Base-by-base conservation (phyloP, 2,329 filamentous ascomycete genomes). In the Pseudogymnoascus sp. region DNA sequence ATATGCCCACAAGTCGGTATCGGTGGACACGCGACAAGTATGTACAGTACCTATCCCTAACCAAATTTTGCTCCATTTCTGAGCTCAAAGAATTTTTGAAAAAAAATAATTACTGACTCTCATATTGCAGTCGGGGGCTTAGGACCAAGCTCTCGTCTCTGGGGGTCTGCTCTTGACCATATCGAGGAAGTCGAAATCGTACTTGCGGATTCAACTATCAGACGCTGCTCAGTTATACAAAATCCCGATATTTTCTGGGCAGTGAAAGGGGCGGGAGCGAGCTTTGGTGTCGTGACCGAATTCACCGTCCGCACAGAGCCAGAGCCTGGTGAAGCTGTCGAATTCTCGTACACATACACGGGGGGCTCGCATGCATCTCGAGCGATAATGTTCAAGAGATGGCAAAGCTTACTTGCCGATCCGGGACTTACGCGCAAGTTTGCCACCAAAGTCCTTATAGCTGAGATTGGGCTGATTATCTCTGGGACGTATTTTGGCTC, bases 401-500 rank as follows among this genome's bases (percentile, higher is more conserved):
- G 85, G 86, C 85, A 87, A 65, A 74, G 75, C 1, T 74, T 88
- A 10, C 74, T 84, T 38, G 72, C 77, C 0, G 80, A 86, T 62
- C 79, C 81, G 2, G 69, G 75, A 1, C 75, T 88, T 3, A 82
- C 84, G 65, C 78, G 81, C 41, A 81, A 84, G 15, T 85, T 88
- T 66, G 79, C 82, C 2, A 80, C 79, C 4, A 77, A 84, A 60
- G 80, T 88, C 61, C 76, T 84, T 35, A 74, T 84, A 48, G 76
- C 82, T 35, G 79, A 81, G 21, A 71, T 81, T 0, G 83, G 83
- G 1, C 78, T 79, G 61, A 69, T 85, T 63, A 81, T 88, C 65
- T 81, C 81, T 0, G 84, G 82, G 2, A 84, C 81, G 0, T 88
- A 83, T 67, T 87, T 85, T 67, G 85, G 85, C 8, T 81, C 81